phyloP scores from a whole-genome alignment of 1,139 yeast species.

The Geotrichum candidum region DNA sequence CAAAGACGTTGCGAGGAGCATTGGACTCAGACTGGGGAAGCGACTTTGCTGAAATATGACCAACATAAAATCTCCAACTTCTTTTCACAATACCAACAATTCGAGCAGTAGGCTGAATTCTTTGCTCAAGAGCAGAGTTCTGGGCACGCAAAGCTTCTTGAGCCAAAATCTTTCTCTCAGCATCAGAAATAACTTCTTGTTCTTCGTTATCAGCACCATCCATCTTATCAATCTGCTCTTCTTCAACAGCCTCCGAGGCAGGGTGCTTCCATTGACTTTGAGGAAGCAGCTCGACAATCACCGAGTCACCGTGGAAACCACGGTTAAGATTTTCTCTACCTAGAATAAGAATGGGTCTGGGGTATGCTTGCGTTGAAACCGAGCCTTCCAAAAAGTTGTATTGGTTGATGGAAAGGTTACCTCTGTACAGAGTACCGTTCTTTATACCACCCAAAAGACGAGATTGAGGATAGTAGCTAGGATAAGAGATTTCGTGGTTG shows the following conservation, averaged over 20 bases:
- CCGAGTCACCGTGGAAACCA: conserved; percentile 87
- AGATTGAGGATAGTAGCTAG: conserved; percentile 73
- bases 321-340: conserved; percentile 86
- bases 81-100: conserved; percentile 85
- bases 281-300: conserved; percentile 85
- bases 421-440: conserved; percentile 83
- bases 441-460: conserved; percentile 86
- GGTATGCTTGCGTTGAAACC: conserved; percentile 64
- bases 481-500: conserved; percentile 53
- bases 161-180: conserved; percentile 67
- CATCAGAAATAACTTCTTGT: conserved; percentile 54
- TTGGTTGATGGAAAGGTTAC: conserved; percentile 69
- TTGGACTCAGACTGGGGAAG: conserved; percentile 46
- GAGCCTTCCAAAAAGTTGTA: conserved; percentile 88
- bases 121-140: conserved; percentile 41
- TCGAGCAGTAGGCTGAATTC: conserved; percentile 81
- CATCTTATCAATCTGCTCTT: conserved; percentile 56
- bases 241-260: conserved; percentile 71
- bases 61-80: conserved; percentile 95
- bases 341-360: conserved; percentile 71
- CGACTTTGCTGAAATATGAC: conserved; percentile 81
- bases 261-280: conserved; percentile 85
- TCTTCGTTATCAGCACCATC: conserved; percentile 42
- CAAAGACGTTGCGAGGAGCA: conserved; percentile 74
- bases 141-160: conserved; percentile 68